Evolutionary conservation across 805 yeast species (phyloP), one percentile per base, ranked within the genome.

Genomic region (Wickerhamiella alocasiicola): DNA sequence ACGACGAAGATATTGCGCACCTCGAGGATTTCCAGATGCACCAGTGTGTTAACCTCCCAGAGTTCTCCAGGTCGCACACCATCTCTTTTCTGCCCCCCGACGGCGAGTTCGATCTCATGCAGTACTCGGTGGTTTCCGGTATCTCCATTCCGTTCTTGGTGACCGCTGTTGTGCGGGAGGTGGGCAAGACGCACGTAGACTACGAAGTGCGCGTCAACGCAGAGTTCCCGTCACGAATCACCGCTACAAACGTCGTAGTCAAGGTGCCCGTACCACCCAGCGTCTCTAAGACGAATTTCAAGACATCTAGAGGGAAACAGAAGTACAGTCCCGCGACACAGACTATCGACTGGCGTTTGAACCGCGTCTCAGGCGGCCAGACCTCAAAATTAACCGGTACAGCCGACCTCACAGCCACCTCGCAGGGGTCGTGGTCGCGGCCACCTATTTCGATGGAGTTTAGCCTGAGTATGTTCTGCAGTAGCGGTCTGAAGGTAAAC

Each of bases 11-110:
- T 53, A 67, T 68, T 1, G 64, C 67, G 0, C 25, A 32, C 0
- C 61, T 85, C 9, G 82, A 79, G 49, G 93, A 84, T 56, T 76
- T 81, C 50, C 82, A 79, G 48, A 80, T 84, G 60, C 95, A 84
- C 59, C 88, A 82, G 51, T 81, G 94, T 58, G 95, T 84, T 19
- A 74, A 78, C 46, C 64, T 83, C 42, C 72, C 72, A 44, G 70
- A 72, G 49, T 82, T 78, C 57, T 84, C 81, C 46, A 55, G 66
- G 16, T 76, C 78, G 19, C 64, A 80, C 30, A 62, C 72, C 18
- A 78, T 85, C 44, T 72, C 70, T 34, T 84, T 85, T 48, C 65
- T 76, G 9, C 95, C 95, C 2, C 95, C 95, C 1, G 94, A 84
- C 60, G 94, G 94, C 0, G 73, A 75, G 39, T 81, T 83, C 55